These are phyloP conservation scores for Yamadazyma olivae DNA, from an alignment of 805 yeast species.

Conservation along the genomic window DNA sequence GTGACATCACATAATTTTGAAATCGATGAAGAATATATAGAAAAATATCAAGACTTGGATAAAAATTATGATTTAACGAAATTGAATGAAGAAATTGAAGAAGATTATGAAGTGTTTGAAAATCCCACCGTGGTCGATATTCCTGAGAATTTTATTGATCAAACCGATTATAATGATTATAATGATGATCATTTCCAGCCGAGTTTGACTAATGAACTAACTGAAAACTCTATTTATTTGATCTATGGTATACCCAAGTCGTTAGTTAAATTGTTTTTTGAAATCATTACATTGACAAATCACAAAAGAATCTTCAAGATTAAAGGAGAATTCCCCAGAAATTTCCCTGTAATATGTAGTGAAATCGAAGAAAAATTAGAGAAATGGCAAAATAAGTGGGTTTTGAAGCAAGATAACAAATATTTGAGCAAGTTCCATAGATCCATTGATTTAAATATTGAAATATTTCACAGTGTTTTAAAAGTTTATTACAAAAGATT, in stretches of 20 bases:
- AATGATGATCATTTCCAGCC: constrained; percentile 8
- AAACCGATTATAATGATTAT: constrained; percentile 11
- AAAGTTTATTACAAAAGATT: constrained; percentile 44
- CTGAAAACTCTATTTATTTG: constrained; percentile 30
- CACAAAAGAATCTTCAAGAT: constrained; percentile 46
- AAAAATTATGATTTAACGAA: constrained; percentile 32
- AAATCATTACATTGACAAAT: constrained; percentile 46
- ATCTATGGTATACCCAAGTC: constrained; percentile 49
- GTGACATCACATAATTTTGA: constrained; percentile 46
- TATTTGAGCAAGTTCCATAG: constrained; percentile 40
- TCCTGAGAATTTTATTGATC: constrained; percentile 4
- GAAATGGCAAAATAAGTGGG: constrained; percentile 42
- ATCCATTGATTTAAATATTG: constrained; percentile 34
- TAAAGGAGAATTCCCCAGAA: constrained; percentile 44
- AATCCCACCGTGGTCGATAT: neutral
- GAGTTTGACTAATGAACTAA: constrained; percentile 6
- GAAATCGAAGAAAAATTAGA: constrained; percentile 49
- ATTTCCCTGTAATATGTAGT: constrained; percentile 54
- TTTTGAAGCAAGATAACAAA: constrained; percentile 11
- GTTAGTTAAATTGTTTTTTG: constrained; percentile 44
- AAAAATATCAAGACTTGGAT: constrained; percentile 41
- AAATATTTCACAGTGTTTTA: constrained; percentile 41
- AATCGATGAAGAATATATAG: constrained; percentile 32
- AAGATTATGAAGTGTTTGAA: constrained; percentile 3
- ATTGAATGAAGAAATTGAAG: constrained; percentile 2